Base-by-base conservation (phyloP, 257 asterid genomes). In the Salvia rosmarinus region DNA sequence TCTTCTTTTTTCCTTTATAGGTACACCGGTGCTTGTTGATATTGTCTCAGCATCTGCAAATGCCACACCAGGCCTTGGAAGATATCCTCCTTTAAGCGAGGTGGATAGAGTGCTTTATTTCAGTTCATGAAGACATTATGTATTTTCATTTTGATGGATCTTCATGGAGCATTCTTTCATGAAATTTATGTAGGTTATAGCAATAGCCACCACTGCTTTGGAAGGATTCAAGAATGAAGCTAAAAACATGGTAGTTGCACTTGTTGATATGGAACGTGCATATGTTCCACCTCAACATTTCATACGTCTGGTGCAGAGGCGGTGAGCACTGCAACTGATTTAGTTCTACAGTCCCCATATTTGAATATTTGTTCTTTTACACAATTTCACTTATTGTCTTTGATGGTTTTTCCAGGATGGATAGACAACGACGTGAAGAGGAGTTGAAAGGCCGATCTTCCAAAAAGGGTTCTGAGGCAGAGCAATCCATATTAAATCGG, bases 271-370 rank as follows among this genome's bases (percentile, higher is more conserved):
- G 99, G 98, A 94, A 81, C 87, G 96, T 40, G 99, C 95, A 46
- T 94, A 87, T 84, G 99, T 94, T 67, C 99, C 99, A 64, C 96
- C 99, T 5, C 99, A 95, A 73, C 99, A 95, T 79, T 95, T 95
- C 69, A 89, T 95, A 64, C 98, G 97, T 62, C 76, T 95, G 79
- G 96, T 95, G 72, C 99, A 91, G 83, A 84, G 98, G 79, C 85
- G 97, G 98, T 95, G 84, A 69, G 88, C 61, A 67, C 59, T 56
- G 52, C 56, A 47, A 64, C 61, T 60, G 51, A 43, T 74, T 17
- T 54, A 7, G 68, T 70, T 80, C 35, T 67, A 61, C n/a, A 7
- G 32, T 40, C 16, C 54, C 39, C 60, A 42, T 46, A 25, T 37
- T 50, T 46, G 19, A n/a, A 17, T 56, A 14, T 52, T 58, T 40